Percentiles rank a stretch among this genome's conserved stretches.
Evolutionary conservation across 2,329 filamentous ascomycete species (phyloP).

Genomic region (Neurospora sp.): DNA sequence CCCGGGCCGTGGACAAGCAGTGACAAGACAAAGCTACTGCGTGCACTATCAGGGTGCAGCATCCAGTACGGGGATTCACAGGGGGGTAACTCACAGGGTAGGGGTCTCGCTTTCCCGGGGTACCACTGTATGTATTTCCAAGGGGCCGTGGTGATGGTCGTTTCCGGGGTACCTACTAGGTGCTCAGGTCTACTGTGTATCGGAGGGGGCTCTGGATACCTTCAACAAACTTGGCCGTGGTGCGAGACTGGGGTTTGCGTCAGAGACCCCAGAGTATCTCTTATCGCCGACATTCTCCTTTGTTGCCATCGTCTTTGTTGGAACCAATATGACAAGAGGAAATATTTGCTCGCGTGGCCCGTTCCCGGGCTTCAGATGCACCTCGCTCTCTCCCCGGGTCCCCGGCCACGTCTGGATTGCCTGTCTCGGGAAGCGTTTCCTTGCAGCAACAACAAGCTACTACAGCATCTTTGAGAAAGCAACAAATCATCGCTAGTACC

Average conservation of each 20-base stretch:
- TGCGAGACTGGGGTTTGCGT: not conserved
- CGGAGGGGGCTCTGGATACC: not conserved
- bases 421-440: not conserved
- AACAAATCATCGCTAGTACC: not conserved
- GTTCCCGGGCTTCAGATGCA: not conserved
- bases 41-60: not conserved
- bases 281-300: not conserved
- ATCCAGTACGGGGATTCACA: not conserved
- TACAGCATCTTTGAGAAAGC: not conserved
- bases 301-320: not conserved
- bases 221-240: not conserved
- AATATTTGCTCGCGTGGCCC: not conserved
- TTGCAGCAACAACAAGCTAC: not conserved
- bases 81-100: not conserved
- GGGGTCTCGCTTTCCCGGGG: not conserved
- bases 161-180: not conserved
- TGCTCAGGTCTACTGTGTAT: not conserved
- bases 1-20: not conserved
- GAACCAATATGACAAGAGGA: not conserved
- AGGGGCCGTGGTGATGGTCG: not conserved
- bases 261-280: not conserved
- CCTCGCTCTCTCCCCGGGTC: not conserved
- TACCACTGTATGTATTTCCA: not conserved
- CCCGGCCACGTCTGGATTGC: not conserved
- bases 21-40: not conserved